A percentile compares a stretch with the other conserved stretches of the same genome.
These are phyloP conservation scores for Diaporthe caulivora DNA, from an alignment of 2,329 filamentous ascomycete species.

Conservation along the genomic window DNA sequence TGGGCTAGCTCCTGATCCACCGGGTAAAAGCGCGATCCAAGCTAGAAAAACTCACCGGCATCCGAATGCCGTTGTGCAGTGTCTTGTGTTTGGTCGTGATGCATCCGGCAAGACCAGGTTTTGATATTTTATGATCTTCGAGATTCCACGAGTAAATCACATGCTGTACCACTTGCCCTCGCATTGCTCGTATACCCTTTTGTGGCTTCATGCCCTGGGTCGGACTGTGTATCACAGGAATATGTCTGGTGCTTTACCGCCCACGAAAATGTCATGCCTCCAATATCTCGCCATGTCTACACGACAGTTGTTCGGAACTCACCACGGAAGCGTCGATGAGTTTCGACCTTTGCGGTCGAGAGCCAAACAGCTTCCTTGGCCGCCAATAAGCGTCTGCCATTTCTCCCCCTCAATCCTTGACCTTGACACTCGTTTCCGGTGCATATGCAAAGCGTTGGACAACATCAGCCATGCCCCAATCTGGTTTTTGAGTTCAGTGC, in stretches of 20 bases:
- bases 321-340: neutral
- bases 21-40: neutral
- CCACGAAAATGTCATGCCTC: neutral
- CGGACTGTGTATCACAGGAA: neutral
- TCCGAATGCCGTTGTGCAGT: neutral
- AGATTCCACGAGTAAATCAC: too few relatives aligned
- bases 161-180: neutral
- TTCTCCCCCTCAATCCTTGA: neutral
- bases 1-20: neutral
- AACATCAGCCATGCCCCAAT: conserved; percentile 2
- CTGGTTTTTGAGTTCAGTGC: neutral
- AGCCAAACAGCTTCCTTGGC: neutral
- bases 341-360: neutral
- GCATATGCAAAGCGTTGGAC: neutral
- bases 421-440: conserved; percentile 10
- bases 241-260: neutral
- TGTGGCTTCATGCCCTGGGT: neutral
- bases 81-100: neutral
- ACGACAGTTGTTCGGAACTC: neutral
- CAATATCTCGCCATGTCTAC: neutral
- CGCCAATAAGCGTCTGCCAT: neutral
- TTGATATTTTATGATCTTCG: too few relatives aligned
- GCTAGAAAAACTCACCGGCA: neutral
- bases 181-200: neutral
- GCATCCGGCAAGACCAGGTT: neutral